Conservation (phyloP, 2,329 filamentous ascomycete species). For the Pyrenophora graminea region DNA sequence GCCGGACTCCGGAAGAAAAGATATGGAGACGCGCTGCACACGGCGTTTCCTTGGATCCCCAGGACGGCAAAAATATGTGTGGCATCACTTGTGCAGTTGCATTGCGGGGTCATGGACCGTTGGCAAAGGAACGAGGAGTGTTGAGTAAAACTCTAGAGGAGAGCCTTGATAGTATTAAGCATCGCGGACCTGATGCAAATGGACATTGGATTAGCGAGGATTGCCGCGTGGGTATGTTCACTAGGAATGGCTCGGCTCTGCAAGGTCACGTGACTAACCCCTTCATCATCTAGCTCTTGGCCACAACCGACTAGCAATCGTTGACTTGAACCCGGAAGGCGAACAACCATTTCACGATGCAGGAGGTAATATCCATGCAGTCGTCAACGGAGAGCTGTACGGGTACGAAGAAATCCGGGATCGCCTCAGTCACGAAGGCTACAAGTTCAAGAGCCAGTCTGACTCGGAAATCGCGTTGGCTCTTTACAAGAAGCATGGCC, state of each 20-base stretch:
- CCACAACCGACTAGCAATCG: constrained; percentile 34
- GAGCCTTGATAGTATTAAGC: constrained; percentile 39
- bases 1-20: neutral
- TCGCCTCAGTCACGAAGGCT: constrained; percentile 39
- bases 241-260: neutral
- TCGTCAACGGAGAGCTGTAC: constrained; percentile 67
- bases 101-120: constrained; percentile 16
- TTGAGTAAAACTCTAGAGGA: constrained; percentile 17
- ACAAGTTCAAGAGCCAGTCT: constrained; percentile 53
- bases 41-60: neutral
- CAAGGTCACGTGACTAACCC: constrained; percentile 13
- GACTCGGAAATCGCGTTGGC: constrained; percentile 61
- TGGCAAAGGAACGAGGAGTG: constrained; percentile 3
- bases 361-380: constrained; percentile 51
- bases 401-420: constrained; percentile 54
- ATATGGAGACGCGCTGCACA: constrained; percentile 1
- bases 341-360: constrained; percentile 33
- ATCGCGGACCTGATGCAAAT: constrained; percentile 53
- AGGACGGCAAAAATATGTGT: constrained; percentile 11
- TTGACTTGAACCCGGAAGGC: constrained; percentile 27
- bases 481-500: constrained; percentile 52
- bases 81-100: constrained; percentile 23
- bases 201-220: constrained; percentile 55
- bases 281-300: constrained; percentile 22
- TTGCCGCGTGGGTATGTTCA: constrained; percentile 47